Base-by-base conservation (phyloP, 169 alveolate species). In the Neospora caninum region DNA sequence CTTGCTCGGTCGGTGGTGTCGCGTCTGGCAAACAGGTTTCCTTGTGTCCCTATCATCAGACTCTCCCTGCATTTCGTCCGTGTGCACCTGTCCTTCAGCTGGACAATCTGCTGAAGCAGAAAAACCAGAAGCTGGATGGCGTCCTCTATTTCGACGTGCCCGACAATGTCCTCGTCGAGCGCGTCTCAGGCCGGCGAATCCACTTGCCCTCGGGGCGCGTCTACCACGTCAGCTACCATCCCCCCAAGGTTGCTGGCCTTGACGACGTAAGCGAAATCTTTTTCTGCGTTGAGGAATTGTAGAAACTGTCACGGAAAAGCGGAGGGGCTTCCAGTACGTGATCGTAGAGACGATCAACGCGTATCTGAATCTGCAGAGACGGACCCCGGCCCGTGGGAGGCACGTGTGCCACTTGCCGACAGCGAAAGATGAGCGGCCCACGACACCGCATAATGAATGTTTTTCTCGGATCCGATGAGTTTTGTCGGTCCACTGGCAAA, bases 121-220 rank as follows among this genome's bases (percentile, higher is more conserved):
- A 73, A 27, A 91, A 83, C 95, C 95, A 43, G 98, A 97, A 84
- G 94, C 97, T 95, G 58, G 97, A 96, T 97, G 91, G 97, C 95
- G 95, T 97, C 80, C 94, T 89, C 96, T 96, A 88, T 94, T 96
- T 98, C 96, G 97, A 98, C 58, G 96, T 96, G 45, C 96, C 96
- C 42, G 99, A 98, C 58, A 94, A 96, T 27, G 96, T 95, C 45
- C 96, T 98, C 22, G 96, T 96, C 34, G 98, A 97, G 91, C 97
- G 99, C 95, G 95, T 98, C 53, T 95, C 97, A 38, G 99, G 99
- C 69, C 96, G 99, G 93, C 95, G 98, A 91, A 94, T 97, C 67
- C 99, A 98, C 93, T 97, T 95, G 45, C 95, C 97, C 41, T 95
- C 97, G n/a, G 98, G 98, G n/a, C 95, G 98, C 89, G 94, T 97